Evolutionary conservation across 139 green algal genomes (phyloP).

Genomic region (Dunaliella sp.): DNA sequence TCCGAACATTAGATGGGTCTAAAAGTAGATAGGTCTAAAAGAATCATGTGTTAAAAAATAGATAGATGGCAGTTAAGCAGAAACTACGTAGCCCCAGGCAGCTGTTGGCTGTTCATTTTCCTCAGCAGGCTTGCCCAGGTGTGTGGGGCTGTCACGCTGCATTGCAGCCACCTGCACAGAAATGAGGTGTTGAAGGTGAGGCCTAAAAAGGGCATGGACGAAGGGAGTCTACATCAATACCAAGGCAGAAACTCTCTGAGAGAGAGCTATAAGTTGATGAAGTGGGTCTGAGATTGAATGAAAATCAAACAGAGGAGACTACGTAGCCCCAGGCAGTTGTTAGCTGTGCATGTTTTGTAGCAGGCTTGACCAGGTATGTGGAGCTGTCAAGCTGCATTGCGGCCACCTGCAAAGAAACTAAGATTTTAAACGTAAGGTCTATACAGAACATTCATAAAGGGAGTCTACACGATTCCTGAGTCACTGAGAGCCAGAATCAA

Average conservation of each 20-base stretch:
- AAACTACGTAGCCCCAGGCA: too few relatives aligned
- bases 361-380: conserved; percentile 95
- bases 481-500: too few relatives aligned
- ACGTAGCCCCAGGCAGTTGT: too few relatives aligned
- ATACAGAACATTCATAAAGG: neutral
- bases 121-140: conserved; percentile 93
- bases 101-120: too few relatives aligned
- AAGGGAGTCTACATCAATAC: neutral
- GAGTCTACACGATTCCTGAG: too few relatives aligned
- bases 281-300: neutral
- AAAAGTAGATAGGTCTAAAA: neutral
- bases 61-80: neutral
- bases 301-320: neutral
- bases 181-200: neutral
- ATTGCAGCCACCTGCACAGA: conserved; percentile 66
- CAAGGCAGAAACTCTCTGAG: neutral
- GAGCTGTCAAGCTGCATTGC: conserved; percentile 86
- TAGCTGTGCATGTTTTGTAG: conserved; percentile 73
- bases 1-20: neutral
- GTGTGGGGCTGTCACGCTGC: conserved; percentile 89
- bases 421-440: neutral
- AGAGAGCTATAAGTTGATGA: neutral
- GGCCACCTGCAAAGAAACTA: conserved; percentile 48
- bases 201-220: neutral
- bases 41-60: neutral